These are phyloP conservation scores for Chamaecrista fasciculata DNA, from an alignment of 306 rosid species.

Conservation along the genomic window DNA sequence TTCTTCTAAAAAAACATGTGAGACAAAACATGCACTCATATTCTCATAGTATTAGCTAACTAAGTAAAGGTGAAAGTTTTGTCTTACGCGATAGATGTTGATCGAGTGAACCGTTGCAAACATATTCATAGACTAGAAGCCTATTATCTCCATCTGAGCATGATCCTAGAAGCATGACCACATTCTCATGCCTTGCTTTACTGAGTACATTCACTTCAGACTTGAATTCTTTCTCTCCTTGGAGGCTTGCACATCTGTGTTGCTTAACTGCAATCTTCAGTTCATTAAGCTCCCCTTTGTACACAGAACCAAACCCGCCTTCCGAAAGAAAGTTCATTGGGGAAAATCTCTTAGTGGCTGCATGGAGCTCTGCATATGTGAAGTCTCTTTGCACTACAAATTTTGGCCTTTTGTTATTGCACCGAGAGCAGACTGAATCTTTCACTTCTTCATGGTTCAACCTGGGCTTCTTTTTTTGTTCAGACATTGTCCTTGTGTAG, in stretches of 20 bases:
- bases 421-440: constrained; percentile 42
- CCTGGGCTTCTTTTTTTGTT: constrained; percentile 17
- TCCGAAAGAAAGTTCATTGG: constrained; percentile 52
- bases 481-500: constrained; percentile 4
- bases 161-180: constrained; percentile 67
- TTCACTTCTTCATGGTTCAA: constrained; percentile 27
- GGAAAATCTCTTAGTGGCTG: constrained; percentile 59
- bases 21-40: neutral
- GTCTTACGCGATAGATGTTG: constrained; percentile 60
- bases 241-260: constrained; percentile 48
- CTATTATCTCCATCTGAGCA: constrained; percentile 62
- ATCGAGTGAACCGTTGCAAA: constrained; percentile 77
- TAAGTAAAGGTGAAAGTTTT: too few species aligned
- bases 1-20: neutral
- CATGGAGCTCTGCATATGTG: constrained; percentile 49
- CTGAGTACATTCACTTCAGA: constrained; percentile 67
- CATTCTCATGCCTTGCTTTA: constrained; percentile 71
- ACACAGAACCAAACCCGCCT: constrained; percentile 88
- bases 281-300: constrained; percentile 47
- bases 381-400: constrained; percentile 53
- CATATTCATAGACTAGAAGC: constrained; percentile 75
- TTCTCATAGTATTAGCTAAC: neutral
- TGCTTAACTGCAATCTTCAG: constrained; percentile 68
- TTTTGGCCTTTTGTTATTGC: constrained; percentile 57
- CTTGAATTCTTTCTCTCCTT: constrained; percentile 67